Evolutionary conservation across 495 filamentous ascomycete species (phyloP), one percentile per base, ranked within the genome.

Genomic region (Podospora pseudocomata): DNA sequence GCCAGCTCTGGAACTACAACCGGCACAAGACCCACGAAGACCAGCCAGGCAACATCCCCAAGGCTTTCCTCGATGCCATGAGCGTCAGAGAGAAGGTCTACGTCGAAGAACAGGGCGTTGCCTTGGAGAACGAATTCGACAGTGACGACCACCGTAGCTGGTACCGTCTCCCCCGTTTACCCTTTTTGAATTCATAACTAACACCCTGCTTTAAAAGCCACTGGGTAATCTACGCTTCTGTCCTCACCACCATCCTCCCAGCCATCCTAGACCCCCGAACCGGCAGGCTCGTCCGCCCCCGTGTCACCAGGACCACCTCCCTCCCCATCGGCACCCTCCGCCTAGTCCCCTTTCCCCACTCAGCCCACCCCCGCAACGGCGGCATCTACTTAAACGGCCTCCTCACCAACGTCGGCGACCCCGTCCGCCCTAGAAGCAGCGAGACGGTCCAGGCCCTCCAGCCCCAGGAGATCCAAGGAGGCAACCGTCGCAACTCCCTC

Each of bases 61-160:
- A 78, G 19, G 72, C 81, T 70, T 95, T 97, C 81, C 76, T 83
- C 64, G 91, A 94, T 72, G 91, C 92, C 69, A 91, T 97, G 87
- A 73, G 79, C 27, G 86, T 98, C 62, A 90, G 94, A 63, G 82
- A 89, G 66, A 75, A 79, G 39, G 94, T 97, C 70, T 97, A 92
- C 77, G 86, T 93, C 16, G 66, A 83, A 23, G 93, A 96, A 77
- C 94, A 97, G 71, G 70, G 81, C 13, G 86, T 91, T 30, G 84
- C 89, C 0, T 76, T 86, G 0, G 85, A 86, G 2, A 84, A 85
- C 72, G 94, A 98, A 73, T 81, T 91, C 72, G 94, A 98, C 80
- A 77, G 78, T 2, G 92, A 97, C 76, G 94, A 98, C 76, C 20
- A 79, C 2, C 85, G 91, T 7, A 88, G 54, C 62, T 58, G 65